Evolutionary conservation across 2,329 filamentous ascomycete genomes (phyloP), one percentile per base, ranked within the genome.

Genomic region (Ascochyta lentis): DNA sequence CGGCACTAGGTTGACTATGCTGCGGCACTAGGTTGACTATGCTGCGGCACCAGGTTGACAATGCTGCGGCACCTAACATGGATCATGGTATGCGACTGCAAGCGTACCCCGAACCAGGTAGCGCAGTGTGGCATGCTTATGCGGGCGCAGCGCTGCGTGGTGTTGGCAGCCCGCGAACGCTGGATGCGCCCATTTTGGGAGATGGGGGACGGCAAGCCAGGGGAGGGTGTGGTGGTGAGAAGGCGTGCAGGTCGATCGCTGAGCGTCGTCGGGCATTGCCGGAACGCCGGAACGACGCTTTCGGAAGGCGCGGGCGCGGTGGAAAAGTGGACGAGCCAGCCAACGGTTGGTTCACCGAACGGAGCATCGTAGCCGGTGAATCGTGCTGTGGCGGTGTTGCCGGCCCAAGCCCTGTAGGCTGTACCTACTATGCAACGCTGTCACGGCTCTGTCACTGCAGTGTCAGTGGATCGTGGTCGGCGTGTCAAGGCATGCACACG

Each of bases 91-190:
- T 51, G 48, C 53, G 33, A 56, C 53, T 56, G 53, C 53, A 43
- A 19, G 53, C 47, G 43, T 56, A 47, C 53, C 53, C 47, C 42
- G 19, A 56, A 56, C 42, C 47, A 56, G 53, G 43, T 51, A 56
- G 53, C 38, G 53, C 48, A 15, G 26, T 5, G 42, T 31, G 13
- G 16, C 10, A 15, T 47, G 53, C 46, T 50, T 43, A 40, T 51
- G 42, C 47, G 43, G 47, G 53, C 42, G 53, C 37, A 43, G 42
- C 53, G 47, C 43, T 51, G 47, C 47, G 53, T 56, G 47, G 53
- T 43, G 51, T 51, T 8, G 38, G 38, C 8, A 7, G 40, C 35
- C 47, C 34, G 46, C 40, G 40, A 43, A 40, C 19, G 29, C 29
- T 42, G 53, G 42, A 15, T 47, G 53, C 53, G 53, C 29, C 42